phyloP scores from a whole-genome alignment of 129 eudicot genomes.

The Flaveria ramosissima region DNA sequence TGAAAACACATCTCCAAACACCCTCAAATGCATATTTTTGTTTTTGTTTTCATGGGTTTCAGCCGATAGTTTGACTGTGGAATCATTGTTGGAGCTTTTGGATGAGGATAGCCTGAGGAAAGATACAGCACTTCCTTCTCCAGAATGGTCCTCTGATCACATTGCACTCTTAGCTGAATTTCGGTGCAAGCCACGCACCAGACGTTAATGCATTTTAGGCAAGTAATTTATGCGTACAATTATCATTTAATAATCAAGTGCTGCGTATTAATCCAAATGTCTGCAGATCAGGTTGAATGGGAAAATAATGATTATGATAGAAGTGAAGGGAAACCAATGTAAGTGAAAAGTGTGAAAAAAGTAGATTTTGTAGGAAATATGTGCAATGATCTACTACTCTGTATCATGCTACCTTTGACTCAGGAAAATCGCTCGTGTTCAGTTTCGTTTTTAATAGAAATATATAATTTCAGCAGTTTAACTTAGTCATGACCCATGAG shows the following conservation, averaged over 20 bases:
- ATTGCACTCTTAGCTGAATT: slow-evolving; percentile 57
- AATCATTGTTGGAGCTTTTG: slow-evolving; percentile 53
- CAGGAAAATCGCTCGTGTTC: slow-evolving; percentile 37
- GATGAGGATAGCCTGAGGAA: slow-evolving; percentile 53
- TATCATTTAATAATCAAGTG: not conserved
- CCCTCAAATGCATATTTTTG: not conserved
- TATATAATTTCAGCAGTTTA: slow-evolving; percentile 46
- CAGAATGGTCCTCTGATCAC: slow-evolving; percentile 67
- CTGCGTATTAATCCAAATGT: slow-evolving; percentile 1
- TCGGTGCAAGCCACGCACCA: slow-evolving; percentile 45
- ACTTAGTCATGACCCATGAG: slow-evolving; percentile 30
- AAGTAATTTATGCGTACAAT: slow-evolving; percentile 16
- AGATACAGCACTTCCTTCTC: slow-evolving; percentile 65
- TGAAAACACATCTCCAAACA: not conserved
- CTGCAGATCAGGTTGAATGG: slow-evolving; percentile 45
- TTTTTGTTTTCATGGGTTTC: slow-evolving; percentile 6
- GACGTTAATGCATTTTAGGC: slow-evolving; percentile 42
- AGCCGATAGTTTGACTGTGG: slow-evolving; percentile 56
- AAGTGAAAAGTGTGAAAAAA: slow-evolving; percentile 39
- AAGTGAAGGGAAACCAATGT: slow-evolving; percentile 29
- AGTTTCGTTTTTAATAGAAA: slow-evolving; percentile 33
- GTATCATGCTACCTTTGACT: slow-evolving; percentile 63
- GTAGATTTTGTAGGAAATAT: slow-evolving; percentile 40
- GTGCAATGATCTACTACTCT: slow-evolving; percentile 51
- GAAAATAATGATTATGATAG: slow-evolving; percentile 27